Base-by-base conservation (phyloP, 495 filamentous ascomycete genomes). In the Echria macrotheca region DNA sequence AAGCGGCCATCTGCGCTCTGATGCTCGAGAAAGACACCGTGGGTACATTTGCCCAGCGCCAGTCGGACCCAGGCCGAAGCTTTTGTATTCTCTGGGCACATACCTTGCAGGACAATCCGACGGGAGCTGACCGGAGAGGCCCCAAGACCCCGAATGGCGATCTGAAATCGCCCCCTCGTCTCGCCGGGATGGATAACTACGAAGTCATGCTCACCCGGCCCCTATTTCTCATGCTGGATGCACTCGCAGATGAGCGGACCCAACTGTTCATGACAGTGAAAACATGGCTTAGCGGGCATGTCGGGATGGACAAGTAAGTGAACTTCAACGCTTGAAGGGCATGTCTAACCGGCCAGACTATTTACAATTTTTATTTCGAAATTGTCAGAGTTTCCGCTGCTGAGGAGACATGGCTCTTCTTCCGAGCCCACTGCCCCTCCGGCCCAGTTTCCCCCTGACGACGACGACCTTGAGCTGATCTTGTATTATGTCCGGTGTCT, bases 21-120 rank as follows among this genome's bases (percentile, higher is more conserved):
- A 85, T 95, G 75, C 70, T 85, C 23, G 70, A 78, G 35, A 61
- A 70, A 19, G 69, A 75, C 47, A 65, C 66, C 10, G 61, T 62
- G n/a, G 75, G 76, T 3, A 73, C 71, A 5, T 80, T 78, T 62
- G 63, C 74, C 6, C 61, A 67, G 36, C 72, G 75, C 17, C 54
- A 68, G 19, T 70, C 82, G 2, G 79, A 84, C 25, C 63, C 75
- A 39, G 82, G 79, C 29, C 66, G 79, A 44, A 83, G 75, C 45
- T 91, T 89, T 58, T 77, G 78, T 53, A 77, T 86, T 15, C 65
- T 91, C 3, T 93, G 88, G 88, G 84, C 81, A 26, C 87, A 90
- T 48, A 91, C 84, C 19, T 73, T 87, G 11, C 80, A 83, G 55
- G 82, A 85, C 36, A 78, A 69, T 44, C 61, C 67, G 15, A 68